These are phyloP conservation scores for Cyclotella choctawhatcheeana DNA, from an alignment of 108 stramenopile species.

Conservation along the genomic window DNA sequence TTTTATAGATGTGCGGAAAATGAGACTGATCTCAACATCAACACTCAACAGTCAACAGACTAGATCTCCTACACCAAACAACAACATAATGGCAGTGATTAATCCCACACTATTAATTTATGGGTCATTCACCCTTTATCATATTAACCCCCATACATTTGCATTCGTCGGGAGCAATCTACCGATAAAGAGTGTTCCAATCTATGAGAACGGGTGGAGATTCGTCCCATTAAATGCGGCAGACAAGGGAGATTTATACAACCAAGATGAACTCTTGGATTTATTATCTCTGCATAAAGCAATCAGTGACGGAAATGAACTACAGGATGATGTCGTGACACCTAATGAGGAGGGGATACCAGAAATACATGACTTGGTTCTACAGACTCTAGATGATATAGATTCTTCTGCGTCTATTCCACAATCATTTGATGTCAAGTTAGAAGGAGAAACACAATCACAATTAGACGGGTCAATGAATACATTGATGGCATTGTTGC, in stretches of 20 bases:
- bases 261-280: constrained; percentile 69
- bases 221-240: not conserved
- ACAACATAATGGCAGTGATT: no score
- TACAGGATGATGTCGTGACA: constrained; percentile 13
- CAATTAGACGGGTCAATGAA: constrained; percentile 24
- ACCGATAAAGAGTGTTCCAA: not conserved
- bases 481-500: constrained; percentile 29
- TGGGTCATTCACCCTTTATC: no score
- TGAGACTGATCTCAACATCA: no score
- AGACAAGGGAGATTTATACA: constrained; percentile 67
- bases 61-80: no score
- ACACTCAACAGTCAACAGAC: no score
- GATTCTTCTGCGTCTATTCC: constrained; percentile 4
- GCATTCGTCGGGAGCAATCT: not conserved
- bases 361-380: constrained; percentile 68
- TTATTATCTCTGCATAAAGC: constrained; percentile 61
- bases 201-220: not conserved
- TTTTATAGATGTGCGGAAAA: no score
- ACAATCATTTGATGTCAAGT: not conserved
- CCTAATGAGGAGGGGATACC: constrained; percentile 25
- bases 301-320: constrained; percentile 34
- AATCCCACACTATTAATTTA: no score
- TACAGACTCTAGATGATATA: constrained; percentile 57
- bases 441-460: constrained; percentile 1
- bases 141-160: not conserved